Evolutionary conservation across 768 basidiomycete genomes (phyloP).

Genomic region (Polyporus arcularius): DNA sequence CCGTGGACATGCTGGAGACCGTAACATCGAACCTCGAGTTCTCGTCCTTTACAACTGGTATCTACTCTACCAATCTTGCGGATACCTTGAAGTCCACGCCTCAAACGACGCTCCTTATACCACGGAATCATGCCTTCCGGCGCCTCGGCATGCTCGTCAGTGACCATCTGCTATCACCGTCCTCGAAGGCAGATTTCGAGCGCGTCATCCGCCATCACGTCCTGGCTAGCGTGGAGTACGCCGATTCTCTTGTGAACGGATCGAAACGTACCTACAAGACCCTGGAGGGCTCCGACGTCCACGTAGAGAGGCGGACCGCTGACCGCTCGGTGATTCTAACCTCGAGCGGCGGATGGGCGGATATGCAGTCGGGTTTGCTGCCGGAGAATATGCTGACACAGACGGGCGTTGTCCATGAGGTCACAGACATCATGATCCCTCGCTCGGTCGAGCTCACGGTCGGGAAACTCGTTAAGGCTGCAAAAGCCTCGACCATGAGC

Average conservation of each 20-base stretch:
- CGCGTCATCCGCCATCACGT: constrained; percentile 88
- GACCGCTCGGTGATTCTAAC: constrained; percentile 49
- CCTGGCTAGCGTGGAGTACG: constrained; percentile 74
- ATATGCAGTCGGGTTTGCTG: constrained; percentile 60
- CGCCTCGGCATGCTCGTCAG: constrained; percentile 83
- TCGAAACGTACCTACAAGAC: constrained; percentile 76
- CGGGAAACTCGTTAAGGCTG: constrained; percentile 88
- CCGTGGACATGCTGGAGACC: constrained; percentile 76
- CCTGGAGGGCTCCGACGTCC: constrained; percentile 82
- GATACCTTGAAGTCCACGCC: constrained; percentile 64
- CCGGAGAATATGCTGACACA: constrained; percentile 74
- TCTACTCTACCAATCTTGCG: constrained; percentile 85
- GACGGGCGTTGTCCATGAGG: constrained; percentile 89
- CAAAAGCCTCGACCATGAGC: constrained; percentile 86
- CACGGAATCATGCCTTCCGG: constrained; percentile 87
- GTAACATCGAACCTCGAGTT: constrained; percentile 82
- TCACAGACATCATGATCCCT: constrained; percentile 85
- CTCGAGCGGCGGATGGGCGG: constrained; percentile 79
- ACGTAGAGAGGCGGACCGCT: constrained; percentile 57
- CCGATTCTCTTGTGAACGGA: constrained; percentile 57
- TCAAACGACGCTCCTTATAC: constrained; percentile 81
- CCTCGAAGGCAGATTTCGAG: constrained; percentile 78
- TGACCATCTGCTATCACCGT: constrained; percentile 77
- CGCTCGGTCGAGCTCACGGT: constrained; percentile 83
- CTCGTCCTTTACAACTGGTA: constrained; percentile 87